Conservation (phyloP, 129 eudicot genomes). For the Chrysanthemum makinoi region DNA sequence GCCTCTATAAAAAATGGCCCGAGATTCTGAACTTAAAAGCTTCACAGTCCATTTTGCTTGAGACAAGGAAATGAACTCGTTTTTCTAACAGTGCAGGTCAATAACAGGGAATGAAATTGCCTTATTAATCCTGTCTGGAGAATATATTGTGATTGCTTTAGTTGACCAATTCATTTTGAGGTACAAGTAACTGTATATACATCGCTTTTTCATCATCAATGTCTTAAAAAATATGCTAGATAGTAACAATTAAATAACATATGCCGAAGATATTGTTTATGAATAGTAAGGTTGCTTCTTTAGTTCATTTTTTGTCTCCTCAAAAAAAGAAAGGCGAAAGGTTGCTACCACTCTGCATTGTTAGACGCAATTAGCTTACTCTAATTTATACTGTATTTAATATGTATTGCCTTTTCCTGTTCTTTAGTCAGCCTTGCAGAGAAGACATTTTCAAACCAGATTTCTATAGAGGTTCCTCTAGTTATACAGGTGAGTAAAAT, state of each 20-base stretch:
- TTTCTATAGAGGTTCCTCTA: constrained; percentile 39
- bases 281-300: too few relatives aligned
- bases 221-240: background rate
- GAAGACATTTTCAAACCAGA: constrained; percentile 52
- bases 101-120: constrained; percentile 65
- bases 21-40: background rate
- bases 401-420: background rate
- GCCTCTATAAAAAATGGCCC: constrained; percentile 4
- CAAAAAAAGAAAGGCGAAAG: too few relatives aligned
- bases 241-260: too few relatives aligned
- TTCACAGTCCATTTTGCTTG: background rate
- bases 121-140: constrained; percentile 64
- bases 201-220: background rate
- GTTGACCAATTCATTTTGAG: constrained; percentile 83
- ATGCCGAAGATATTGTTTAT: too few relatives aligned
- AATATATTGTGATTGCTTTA: constrained; percentile 71
- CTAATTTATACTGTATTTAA: background rate
- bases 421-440: constrained; percentile 55
- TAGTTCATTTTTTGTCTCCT: too few relatives aligned
- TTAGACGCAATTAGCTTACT: background rate
- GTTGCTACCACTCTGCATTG: too few relatives aligned
- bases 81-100: constrained; percentile 77
- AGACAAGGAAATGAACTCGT: constrained; percentile 17
- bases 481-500: constrained; percentile 68
- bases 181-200: constrained; percentile 29